Evolutionary conservation across 768 basidiomycete genomes (phyloP).

Genomic region (Hypsizygus marmoreus): DNA sequence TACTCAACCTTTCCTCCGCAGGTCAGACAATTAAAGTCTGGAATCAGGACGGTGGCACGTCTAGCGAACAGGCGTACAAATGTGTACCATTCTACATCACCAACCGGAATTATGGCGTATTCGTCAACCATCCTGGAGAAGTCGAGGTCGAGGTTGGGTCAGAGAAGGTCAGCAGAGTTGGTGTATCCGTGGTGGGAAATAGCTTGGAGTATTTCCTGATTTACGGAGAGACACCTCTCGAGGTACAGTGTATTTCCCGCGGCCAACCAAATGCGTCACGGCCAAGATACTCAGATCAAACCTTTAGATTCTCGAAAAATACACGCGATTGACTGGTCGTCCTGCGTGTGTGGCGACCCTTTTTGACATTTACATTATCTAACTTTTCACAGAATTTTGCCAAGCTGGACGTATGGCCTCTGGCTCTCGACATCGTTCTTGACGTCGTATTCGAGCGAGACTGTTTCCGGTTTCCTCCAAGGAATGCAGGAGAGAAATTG

Average conservation of each 20-base stretch:
- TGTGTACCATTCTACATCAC: slow-evolving; percentile 71
- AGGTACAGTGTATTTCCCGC: slow-evolving; percentile 44
- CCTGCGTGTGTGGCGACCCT: slow-evolving; percentile 43
- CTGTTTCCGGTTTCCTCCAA: slow-evolving; percentile 69
- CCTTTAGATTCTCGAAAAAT: slow-evolving; percentile 56
- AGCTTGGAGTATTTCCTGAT: slow-evolving; percentile 72
- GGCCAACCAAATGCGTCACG: background rate
- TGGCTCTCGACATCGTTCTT: slow-evolving; percentile 81
- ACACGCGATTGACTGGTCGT: slow-evolving; percentile 64
- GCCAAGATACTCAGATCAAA: background rate
- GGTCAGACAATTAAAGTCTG: slow-evolving; percentile 63
- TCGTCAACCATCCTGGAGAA: slow-evolving; percentile 76
- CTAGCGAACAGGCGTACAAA: slow-evolving; percentile 68
- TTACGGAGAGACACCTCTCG: slow-evolving; percentile 65
- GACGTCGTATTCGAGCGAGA: slow-evolving; percentile 66
- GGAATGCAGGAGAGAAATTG: slow-evolving; percentile 69
- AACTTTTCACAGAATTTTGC: slow-evolving; percentile 52
- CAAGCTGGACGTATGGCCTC: slow-evolving; percentile 75
- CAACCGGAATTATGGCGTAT: slow-evolving; percentile 72
- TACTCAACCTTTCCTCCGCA: slow-evolving; percentile 19
- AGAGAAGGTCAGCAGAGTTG: slow-evolving; percentile 66
- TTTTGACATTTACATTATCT: slow-evolving; percentile 20
- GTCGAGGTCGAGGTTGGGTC: slow-evolving; percentile 75
- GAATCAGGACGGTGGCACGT: slow-evolving; percentile 79
- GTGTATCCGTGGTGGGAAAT: slow-evolving; percentile 62